Percentiles rank a stretch among this genome's conserved stretches.
phyloP scores from a whole-genome alignment of 495 filamentous ascomycete species.

The Lepidopterella palustris region DNA sequence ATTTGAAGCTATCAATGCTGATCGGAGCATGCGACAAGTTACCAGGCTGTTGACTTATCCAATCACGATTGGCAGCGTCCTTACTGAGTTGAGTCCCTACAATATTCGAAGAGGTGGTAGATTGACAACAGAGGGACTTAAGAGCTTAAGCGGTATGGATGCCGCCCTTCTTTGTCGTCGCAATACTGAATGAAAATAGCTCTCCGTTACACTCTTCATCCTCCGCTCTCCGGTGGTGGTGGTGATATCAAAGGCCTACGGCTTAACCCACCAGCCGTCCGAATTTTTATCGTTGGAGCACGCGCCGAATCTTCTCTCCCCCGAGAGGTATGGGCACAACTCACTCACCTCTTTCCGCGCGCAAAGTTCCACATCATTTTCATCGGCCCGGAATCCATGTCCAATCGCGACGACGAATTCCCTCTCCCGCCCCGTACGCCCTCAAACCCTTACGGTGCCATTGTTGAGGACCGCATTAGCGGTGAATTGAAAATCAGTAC shows the following conservation, averaged over 20 bases:
- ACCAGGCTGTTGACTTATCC: conserved; percentile 92
- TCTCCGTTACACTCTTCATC: conserved; percentile 88
- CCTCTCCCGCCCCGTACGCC: conserved; percentile 79
- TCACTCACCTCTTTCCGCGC: conserved; percentile 82
- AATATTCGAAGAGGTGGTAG: conserved; percentile 62
- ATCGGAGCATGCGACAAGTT: conserved; percentile 79
- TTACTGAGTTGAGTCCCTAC: conserved; percentile 93
- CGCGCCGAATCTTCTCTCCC: conserved; percentile 94
- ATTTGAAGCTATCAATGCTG: conserved; percentile 81
- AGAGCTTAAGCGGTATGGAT: conserved; percentile 78
- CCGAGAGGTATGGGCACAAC: conserved; percentile 86
- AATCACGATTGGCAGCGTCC: conserved; percentile 77
- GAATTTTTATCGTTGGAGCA: conserved; percentile 90
- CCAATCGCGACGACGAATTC: conserved; percentile 80
- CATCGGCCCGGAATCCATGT: conserved; percentile 93
- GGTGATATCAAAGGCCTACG: conserved; percentile 70
- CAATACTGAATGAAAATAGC: conserved; percentile 45
- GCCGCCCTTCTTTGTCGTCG: background rate
- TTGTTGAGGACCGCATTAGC: conserved; percentile 82
- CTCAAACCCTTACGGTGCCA: conserved; percentile 81
- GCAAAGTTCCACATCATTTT: conserved; percentile 78
- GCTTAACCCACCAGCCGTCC: conserved; percentile 74
- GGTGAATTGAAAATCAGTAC: conserved; percentile 90
- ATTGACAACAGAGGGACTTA: conserved; percentile 79
- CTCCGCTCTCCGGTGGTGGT: conserved; percentile 69